These are phyloP conservation scores for Leccinum variicolor DNA, from an alignment of 768 basidiomycete species.

Conservation along the genomic window DNA sequence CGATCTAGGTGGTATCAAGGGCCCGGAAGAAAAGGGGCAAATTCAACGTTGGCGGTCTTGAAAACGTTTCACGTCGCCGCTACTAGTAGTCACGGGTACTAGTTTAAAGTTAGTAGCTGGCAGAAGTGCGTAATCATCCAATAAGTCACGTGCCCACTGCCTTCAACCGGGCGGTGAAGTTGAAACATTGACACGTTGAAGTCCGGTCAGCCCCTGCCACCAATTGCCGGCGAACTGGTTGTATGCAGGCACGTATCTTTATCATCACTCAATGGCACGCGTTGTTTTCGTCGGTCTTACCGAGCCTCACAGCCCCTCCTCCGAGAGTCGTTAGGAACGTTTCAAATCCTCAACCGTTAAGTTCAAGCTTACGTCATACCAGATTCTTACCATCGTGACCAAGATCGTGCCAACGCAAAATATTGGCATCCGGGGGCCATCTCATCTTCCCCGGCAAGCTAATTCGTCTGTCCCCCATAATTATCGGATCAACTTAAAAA, in stretches of 20 bases:
- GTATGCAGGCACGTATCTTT: neutral
- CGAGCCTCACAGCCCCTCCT: neutral
- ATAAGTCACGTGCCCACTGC: too few relatives aligned
- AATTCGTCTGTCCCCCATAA: neutral
- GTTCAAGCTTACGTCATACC: too few relatives aligned
- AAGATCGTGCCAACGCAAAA: neutral
- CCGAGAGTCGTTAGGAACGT: neutral
- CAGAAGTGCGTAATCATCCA: too few relatives aligned
- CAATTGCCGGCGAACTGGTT: too few relatives aligned
- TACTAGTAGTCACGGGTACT: too few relatives aligned
- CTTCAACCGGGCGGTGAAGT: too few relatives aligned
- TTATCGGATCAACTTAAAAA: constrained; percentile 9
- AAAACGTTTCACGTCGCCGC: neutral
- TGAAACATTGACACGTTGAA: too few relatives aligned
- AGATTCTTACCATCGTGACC: too few relatives aligned
- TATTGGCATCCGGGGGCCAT: neutral
- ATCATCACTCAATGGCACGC: neutral
- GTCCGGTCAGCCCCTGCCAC: too few relatives aligned
- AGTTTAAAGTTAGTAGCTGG: too few relatives aligned
- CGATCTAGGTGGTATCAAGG: neutral
- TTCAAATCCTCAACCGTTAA: too few relatives aligned
- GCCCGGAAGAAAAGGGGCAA: neutral
- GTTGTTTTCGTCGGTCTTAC: neutral
- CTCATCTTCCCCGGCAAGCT: neutral
- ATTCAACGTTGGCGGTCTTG: neutral